Base-by-base conservation (phyloP, 225 moss, liverwort and hornwort genomes). In the Sphagnum contortum region DNA sequence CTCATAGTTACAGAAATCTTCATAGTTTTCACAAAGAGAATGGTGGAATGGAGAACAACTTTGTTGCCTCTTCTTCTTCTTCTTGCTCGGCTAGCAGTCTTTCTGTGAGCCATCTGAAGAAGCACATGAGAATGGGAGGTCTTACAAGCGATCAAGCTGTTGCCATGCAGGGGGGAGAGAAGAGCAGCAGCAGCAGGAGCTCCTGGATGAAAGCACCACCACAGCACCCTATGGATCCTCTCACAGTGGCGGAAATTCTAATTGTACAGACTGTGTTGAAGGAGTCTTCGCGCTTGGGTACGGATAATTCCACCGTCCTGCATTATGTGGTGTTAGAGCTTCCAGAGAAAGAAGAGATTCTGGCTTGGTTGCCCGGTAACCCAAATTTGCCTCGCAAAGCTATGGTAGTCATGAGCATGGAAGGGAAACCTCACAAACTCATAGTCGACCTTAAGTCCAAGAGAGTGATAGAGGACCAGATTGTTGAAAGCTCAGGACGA, bases 181-280 rank as follows among this genome's bases (percentile, higher is more conserved):
- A 29, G 29, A 29, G 29, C 29, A 29, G 1, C 29, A 29, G 1
- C 29, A 29, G 29, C 29, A 29, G 29, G 29, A 29, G 29, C 29
- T 29, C 29, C 29, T 29, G 29, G 29, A 29, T 29, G 29, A 29
- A 29, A 29, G 29, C 0, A 29, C 29, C 29, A 29, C 64, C 61
- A 2, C 70, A 68, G 63, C 81, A 89, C 65, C 89, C 87, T 8
- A 64, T 89, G 57, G 89, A 89, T 65, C 81, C 83, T 3, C 70
- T 87, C 0, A 80, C 59, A 7, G n/a, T 61, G 9, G 57, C 73
- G 1, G 89, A 89, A 65, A 67, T 79, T 46, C 51, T 82, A 5
- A n/a, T 48, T 2, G 80, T 77, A 7, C 81, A 79, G 55, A 29
- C 8, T 6, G 45, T 81, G 8, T 63, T 89, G 59, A 61, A 75